phyloP scores from a whole-genome alignment of 345 rosid genomes.

The Euphorbia lathyris region DNA sequence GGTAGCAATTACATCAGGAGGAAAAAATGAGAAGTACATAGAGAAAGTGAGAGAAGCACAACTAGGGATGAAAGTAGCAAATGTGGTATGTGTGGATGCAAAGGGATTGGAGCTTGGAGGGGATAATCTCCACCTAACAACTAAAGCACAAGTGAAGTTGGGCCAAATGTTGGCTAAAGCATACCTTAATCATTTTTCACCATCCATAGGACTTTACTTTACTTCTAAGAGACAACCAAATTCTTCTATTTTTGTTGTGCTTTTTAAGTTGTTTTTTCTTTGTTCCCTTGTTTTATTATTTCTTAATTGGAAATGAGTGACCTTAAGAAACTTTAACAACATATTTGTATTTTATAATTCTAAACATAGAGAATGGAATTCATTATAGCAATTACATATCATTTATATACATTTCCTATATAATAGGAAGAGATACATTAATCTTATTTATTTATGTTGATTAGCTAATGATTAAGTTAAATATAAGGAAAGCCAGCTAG shows the following conservation, averaged over 20 bases:
- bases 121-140: slow-evolving; percentile 75
- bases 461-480: too few species aligned
- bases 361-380: too few species aligned
- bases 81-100: slow-evolving; percentile 72
- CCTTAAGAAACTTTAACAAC: too few species aligned
- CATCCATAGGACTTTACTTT: neutral
- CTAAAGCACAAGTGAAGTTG: slow-evolving; percentile 60
- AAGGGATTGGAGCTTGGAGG: slow-evolving; percentile 63
- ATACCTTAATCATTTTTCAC: slow-evolving; percentile 40
- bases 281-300: neutral
- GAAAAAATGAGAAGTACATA: slow-evolving; percentile 46
- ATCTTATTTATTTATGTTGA: too few species aligned
- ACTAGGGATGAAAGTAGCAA: slow-evolving; percentile 43
- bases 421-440: too few species aligned
- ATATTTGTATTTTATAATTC: too few species aligned
- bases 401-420: too few species aligned
- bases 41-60: slow-evolving; percentile 81
- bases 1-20: slow-evolving; percentile 87
- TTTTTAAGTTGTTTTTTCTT: neutral
- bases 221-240: neutral
- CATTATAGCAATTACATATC: too few species aligned
- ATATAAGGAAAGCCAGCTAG: too few species aligned
- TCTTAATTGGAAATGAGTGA: neutral
- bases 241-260: neutral
- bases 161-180: slow-evolving; percentile 75